Conservation (phyloP, 202 grass and related monocot genomes). For the Panicum virgatum region DNA sequence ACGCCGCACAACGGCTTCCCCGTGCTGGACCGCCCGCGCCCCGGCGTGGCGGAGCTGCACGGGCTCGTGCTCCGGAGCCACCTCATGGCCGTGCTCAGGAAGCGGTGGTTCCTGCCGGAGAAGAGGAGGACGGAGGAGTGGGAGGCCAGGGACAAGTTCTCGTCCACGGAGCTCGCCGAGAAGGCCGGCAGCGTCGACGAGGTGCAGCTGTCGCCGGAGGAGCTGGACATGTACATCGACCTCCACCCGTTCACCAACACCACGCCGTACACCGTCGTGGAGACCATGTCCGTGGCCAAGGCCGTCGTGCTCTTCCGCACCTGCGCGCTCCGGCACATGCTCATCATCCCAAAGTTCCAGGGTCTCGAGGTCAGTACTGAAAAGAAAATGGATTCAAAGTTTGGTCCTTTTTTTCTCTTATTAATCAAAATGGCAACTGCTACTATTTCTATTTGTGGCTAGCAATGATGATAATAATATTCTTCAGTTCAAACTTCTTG, state of each 20-base stretch:
- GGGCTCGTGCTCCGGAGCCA: conserved; percentile 76
- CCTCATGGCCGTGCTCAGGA: conserved; percentile 66
- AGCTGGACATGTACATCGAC: conserved; percentile 84
- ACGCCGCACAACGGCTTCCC: conserved; percentile 89
- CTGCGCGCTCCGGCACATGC: conserved; percentile 81
- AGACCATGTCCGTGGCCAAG: conserved; percentile 96
- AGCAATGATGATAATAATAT: too few species aligned
- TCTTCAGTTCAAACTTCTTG: too few species aligned
- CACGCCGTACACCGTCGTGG: conserved; percentile 91
- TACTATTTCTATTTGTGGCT: too few species aligned
- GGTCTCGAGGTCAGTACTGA: conserved; percentile 63
- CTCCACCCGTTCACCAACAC: conserved; percentile 87
- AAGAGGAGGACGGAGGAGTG: conserved; percentile 66
- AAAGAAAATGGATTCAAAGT: not conserved
- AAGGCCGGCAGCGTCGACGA: conserved; percentile 49
- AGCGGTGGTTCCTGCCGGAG: conserved; percentile 74
- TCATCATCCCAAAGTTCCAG: conserved; percentile 89
- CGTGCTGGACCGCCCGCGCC: conserved; percentile 50
- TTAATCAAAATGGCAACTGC: too few species aligned
- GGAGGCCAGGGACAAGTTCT: conserved; percentile 78
- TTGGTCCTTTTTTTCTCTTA: too few species aligned
- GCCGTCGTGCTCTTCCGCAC: conserved; percentile 85
- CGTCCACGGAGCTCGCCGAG: conserved; percentile 66
- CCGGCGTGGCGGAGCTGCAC: conserved; percentile 61
- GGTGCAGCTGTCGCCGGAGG: conserved; percentile 52